These are phyloP conservation scores for Metschnikowia lochheadii DNA, from an alignment of 805 yeast species.

Conservation along the genomic window DNA sequence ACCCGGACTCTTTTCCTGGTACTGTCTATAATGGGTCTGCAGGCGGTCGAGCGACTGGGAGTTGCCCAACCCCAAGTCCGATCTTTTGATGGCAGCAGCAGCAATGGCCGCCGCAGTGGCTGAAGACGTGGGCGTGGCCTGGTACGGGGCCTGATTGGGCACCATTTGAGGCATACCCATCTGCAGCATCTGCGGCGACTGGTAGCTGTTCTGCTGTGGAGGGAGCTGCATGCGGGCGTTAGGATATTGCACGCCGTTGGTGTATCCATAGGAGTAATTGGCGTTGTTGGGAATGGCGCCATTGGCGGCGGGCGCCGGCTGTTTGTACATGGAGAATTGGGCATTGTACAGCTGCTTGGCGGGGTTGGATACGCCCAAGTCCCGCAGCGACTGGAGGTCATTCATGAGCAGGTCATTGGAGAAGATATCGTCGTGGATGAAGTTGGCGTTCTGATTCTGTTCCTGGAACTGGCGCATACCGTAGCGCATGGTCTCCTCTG, in stretches of 20 bases:
- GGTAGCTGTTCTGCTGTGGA: slow-evolving; percentile 10
- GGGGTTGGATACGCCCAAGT: slow-evolving; percentile 11
- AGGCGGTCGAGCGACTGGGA: slow-evolving; percentile 10
- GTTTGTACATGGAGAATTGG: slow-evolving; percentile 13
- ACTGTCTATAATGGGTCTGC: slow-evolving; percentile 16
- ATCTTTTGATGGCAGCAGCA: slow-evolving; percentile 16
- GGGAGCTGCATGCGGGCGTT: slow-evolving; percentile 5
- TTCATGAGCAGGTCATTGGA: slow-evolving; percentile 20
- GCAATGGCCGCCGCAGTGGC: slow-evolving; percentile 18
- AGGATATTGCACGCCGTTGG: slow-evolving; percentile 2
- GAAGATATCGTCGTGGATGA: slow-evolving; percentile 30
- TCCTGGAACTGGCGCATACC: slow-evolving; percentile 44
- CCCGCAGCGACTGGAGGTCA: slow-evolving; percentile 13
- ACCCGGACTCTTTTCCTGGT: slow-evolving; percentile 16
- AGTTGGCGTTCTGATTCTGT: slow-evolving; percentile 31
- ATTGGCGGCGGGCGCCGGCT: slow-evolving; percentile 2
- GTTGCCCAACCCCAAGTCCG: slow-evolving; percentile 10
- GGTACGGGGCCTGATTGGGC: background rate
- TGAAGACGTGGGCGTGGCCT: slow-evolving; percentile 7
- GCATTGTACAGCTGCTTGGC: slow-evolving; percentile 14
- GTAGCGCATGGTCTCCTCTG: slow-evolving; percentile 44
- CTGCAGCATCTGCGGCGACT: slow-evolving; percentile 8
- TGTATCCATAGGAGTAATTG: slow-evolving; percentile 8
- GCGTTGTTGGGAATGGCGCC: slow-evolving; percentile 4
- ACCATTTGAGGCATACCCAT: background rate